Base-by-base conservation (phyloP, 805 yeast species). In the Starmerella scarabaei region DNA sequence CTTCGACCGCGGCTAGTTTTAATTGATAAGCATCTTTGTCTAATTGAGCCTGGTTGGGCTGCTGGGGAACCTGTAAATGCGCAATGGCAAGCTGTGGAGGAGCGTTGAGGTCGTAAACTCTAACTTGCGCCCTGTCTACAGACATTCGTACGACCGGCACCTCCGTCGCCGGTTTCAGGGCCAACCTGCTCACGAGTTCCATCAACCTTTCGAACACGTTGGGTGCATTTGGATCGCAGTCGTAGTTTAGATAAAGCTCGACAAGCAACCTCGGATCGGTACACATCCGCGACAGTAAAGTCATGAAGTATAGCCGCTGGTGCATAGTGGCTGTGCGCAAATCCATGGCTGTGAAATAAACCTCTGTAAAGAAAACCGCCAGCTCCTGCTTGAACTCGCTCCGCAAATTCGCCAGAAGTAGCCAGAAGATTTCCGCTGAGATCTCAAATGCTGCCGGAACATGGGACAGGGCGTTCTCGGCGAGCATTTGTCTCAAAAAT, bases 161-260 rank as follows among this genome's bases (percentile, higher is more conserved):
- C 16, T 80, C 75, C 5, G 76, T 84, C 4, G 80, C 78, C 43
- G 84, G 69, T 0, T 78, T 67, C 28, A 82, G 63, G 0, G 95
- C 77, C 69, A 67, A 57, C 65, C 77, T 43, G 53, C 84, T 80
- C 48, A 91, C 66, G 50, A 80, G 77, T 49, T 84, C 86, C 38
- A 85, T 73, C 32, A 85, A 66, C 37, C 75, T 68, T 60, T 91
- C 98, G 60, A 86, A 83, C 36, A 86, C 67, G 57, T 91, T 91
- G 68, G 77, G 72, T 16, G 69, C 66, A 2, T 72, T 62, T 24
- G 75, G 65, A 57, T 85, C 94, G 65, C 99, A 91, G 60, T 91
- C 99, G 59, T 91, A 93, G 60, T 91, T 91, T 53, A 91, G 69
- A 56, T 88, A 91, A 43, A 91, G 75, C 62, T 91, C 99, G 43